phyloP scores from a whole-genome alignment of 129 eudicot genomes.

The Pulicaria dysenterica region DNA sequence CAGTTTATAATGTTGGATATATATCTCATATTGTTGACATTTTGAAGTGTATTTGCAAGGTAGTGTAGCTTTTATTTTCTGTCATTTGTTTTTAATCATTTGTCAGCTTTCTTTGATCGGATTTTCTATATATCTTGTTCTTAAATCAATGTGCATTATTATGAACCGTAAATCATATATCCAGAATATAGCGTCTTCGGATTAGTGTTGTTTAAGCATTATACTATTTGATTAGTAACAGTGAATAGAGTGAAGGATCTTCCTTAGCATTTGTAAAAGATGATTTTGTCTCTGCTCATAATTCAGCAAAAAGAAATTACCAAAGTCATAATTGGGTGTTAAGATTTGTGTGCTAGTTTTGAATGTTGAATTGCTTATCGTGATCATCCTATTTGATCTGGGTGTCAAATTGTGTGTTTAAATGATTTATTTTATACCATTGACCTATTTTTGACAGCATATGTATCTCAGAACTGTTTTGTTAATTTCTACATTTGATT shows the following conservation, averaged over 20 bases:
- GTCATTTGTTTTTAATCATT: not conserved
- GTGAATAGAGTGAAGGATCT: too few species aligned
- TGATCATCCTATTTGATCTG: not conserved
- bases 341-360: not conserved
- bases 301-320: too few species aligned
- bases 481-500: not conserved
- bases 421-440: not conserved
- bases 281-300: too few species aligned
- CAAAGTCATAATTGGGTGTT: not conserved
- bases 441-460: not conserved
- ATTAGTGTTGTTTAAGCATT: too few species aligned
- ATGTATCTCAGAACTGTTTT: conserved; percentile 8
- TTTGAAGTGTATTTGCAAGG: conserved; percentile 99
- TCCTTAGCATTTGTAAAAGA: too few species aligned
- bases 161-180: not conserved
- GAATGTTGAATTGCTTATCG: not conserved
- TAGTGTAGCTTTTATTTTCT: conserved; percentile 26
- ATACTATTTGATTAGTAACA: too few species aligned
- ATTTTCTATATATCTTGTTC: not conserved
- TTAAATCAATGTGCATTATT: not conserved
- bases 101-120: not conserved
- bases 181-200: not conserved
- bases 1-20: conserved; percentile 87
- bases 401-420: not conserved
- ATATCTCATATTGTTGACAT: conserved; percentile 74